phyloP scores from a whole-genome alignment of 2,329 filamentous ascomycete genomes.

The Diaporthe batatas region DNA sequence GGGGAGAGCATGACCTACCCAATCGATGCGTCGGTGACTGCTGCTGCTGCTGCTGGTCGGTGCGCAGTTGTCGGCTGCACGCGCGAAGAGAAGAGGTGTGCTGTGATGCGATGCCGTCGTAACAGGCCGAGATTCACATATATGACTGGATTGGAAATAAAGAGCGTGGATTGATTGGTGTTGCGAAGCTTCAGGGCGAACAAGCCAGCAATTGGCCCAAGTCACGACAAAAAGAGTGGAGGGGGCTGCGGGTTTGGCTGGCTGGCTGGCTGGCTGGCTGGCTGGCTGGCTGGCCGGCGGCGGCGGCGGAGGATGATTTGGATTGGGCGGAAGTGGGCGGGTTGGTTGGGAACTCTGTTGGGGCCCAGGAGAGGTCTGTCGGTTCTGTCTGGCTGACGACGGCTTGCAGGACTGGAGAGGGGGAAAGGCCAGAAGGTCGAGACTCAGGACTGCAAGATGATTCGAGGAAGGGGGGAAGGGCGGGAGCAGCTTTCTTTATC shows the following conservation, averaged over 20 bases:
- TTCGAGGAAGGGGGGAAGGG: conserved; percentile 39
- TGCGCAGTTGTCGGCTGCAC: neutral
- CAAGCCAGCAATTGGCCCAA: conserved; percentile 35
- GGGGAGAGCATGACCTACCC: conserved; percentile 19
- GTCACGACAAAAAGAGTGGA: conserved; percentile 16
- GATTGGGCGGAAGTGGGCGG: conserved; percentile 28
- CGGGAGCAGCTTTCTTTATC: conserved; percentile 41
- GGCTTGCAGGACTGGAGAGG: conserved; percentile 13
- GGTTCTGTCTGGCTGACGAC: neutral
- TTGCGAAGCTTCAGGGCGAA: conserved; percentile 29
- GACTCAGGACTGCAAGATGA: conserved; percentile 37
- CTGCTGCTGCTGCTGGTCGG: conserved; percentile 2
- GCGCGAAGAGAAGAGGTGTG: neutral
- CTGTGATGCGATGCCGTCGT: neutral
- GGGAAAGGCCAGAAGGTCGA: conserved; percentile 28
- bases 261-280: too few species aligned
- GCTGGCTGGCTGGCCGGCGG: neutral
- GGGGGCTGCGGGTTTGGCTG: neutral
- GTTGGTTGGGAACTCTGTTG: conserved; percentile 10
- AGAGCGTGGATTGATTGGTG: conserved; percentile 35
- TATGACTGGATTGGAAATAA: conserved; percentile 12
- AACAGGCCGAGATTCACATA: neutral
- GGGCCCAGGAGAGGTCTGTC: neutral
- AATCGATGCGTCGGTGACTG: conserved; percentile 1
- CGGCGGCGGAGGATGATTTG: neutral